Conservation (phyloP, 805 yeast species). For the Zygosaccharomyces bisporus region DNA sequence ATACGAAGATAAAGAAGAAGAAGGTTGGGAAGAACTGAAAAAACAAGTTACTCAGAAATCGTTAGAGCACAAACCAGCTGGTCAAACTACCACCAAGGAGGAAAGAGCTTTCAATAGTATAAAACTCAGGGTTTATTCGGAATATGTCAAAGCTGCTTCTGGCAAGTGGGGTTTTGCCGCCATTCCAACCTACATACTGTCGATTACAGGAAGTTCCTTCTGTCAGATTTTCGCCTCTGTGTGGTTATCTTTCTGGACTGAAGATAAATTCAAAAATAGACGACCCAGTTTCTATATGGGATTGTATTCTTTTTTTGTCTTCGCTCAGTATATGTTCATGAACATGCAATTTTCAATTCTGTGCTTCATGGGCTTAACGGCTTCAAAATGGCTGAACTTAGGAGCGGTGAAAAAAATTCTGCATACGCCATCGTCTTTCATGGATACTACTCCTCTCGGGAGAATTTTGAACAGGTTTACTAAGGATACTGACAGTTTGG, state of each 20-base stretch:
- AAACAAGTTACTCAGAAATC: slow-evolving; percentile 22
- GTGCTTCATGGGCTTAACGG: slow-evolving; percentile 45
- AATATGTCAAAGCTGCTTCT: slow-evolving; percentile 53
- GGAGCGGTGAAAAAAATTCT: slow-evolving; percentile 57
- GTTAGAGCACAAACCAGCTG: slow-evolving; percentile 25
- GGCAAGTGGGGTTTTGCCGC: slow-evolving; percentile 39
- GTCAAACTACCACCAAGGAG: slow-evolving; percentile 47
- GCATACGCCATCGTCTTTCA: slow-evolving; percentile 76
- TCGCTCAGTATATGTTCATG: slow-evolving; percentile 45
- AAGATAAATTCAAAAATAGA: slow-evolving; percentile 45
- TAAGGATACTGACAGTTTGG: slow-evolving; percentile 81
- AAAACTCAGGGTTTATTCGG: slow-evolving; percentile 44
- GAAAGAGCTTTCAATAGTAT: slow-evolving; percentile 57
- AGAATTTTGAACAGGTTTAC: slow-evolving; percentile 82
- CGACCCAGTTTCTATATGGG: slow-evolving; percentile 69
- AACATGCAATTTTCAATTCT: slow-evolving; percentile 31
- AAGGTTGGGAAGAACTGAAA: slow-evolving; percentile 19
- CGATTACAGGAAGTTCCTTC: slow-evolving; percentile 31
- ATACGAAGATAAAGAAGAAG: slow-evolving; percentile 8
- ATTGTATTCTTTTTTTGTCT: slow-evolving; percentile 58
- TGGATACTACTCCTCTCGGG: slow-evolving; percentile 87
- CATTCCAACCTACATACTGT: slow-evolving; percentile 24
- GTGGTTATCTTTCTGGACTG: slow-evolving; percentile 87
- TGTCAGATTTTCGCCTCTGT: slow-evolving; percentile 35
- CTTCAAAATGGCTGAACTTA: slow-evolving; percentile 57